phyloP scores from a whole-genome alignment of 805 yeast species.

The Ogataea methylovora region DNA sequence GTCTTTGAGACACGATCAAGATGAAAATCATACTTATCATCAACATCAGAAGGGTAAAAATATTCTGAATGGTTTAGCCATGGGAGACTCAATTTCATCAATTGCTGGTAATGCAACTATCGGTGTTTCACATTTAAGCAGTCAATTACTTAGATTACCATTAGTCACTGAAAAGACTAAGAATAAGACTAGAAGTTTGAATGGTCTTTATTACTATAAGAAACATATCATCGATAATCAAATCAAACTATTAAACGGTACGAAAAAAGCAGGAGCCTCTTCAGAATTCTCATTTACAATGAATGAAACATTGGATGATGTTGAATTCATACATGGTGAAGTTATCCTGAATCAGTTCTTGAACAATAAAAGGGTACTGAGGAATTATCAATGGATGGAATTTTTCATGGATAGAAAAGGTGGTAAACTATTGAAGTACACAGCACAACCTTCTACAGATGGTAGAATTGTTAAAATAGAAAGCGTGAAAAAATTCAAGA shows the following conservation, averaged over 20 bases:
- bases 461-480: slow-evolving; percentile 19
- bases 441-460: slow-evolving; percentile 1
- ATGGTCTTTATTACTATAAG: slow-evolving; percentile 38
- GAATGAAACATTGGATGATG: slow-evolving; percentile 32
- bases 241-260: slow-evolving; percentile 15
- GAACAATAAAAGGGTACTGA: slow-evolving; percentile 31
- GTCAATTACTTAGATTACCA: slow-evolving; percentile 22
- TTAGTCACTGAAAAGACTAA: slow-evolving; percentile 9
- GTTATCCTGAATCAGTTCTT: slow-evolving; percentile 38
- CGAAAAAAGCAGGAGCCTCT: slow-evolving; percentile 22
- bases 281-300: slow-evolving; percentile 18
- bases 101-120: slow-evolving; percentile 16
- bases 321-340: slow-evolving; percentile 43
- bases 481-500: slow-evolving; percentile 11
- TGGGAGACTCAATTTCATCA: slow-evolving; percentile 17
- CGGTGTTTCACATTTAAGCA: slow-evolving; percentile 18
- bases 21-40: neutral
- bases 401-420: slow-evolving; percentile 41
- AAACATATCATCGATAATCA: slow-evolving; percentile 17
- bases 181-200: slow-evolving; percentile 16
- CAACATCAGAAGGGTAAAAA: slow-evolving; percentile 15
- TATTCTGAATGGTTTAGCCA: slow-evolving; percentile 16
- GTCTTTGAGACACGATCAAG: slow-evolving; percentile 23
- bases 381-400: slow-evolving; percentile 40
- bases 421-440: slow-evolving; percentile 14